Conservation (phyloP, 106 monocot species). For the Platanthera zijinensis region DNA sequence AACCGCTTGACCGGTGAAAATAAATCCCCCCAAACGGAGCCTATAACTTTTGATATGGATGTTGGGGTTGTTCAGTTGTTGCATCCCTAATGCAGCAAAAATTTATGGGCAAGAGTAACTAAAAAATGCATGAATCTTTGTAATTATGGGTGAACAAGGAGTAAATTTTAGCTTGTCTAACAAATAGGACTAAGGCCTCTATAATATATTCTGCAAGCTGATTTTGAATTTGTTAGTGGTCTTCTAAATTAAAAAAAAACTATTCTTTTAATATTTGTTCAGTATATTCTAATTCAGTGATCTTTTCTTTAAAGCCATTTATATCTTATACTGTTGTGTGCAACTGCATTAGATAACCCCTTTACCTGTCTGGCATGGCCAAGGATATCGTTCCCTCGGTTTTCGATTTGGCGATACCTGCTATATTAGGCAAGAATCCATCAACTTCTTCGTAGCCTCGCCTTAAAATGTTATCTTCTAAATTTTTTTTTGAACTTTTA, state of each 20-base stretch:
- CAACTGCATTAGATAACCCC: constrained; percentile 64
- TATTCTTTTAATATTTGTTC: background rate
- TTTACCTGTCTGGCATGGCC: constrained; percentile 94
- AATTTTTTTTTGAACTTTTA: constrained; percentile 1
- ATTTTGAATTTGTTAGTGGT: background rate
- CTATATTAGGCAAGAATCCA: constrained; percentile 71
- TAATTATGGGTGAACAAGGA: background rate
- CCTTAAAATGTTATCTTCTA: background rate
- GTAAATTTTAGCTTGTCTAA: background rate
- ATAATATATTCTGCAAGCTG: background rate
- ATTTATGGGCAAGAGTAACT: background rate
- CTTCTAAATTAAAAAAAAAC: background rate
- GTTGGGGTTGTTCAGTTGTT: background rate
- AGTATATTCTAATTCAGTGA: background rate
- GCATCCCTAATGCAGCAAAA: background rate
- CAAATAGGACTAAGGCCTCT: background rate
- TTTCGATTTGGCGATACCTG: constrained; percentile 90
- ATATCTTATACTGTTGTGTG: background rate
- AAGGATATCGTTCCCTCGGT: constrained; percentile 88
- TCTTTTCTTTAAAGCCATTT: background rate
- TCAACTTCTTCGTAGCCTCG: background rate
- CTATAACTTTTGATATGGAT: background rate
- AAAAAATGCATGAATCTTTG: background rate
- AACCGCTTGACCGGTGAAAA: too few relatives aligned
- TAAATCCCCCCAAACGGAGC: too few relatives aligned